Conservation (phyloP, 2,329 filamentous ascomycete species). For the Cercospora sp. region DNA sequence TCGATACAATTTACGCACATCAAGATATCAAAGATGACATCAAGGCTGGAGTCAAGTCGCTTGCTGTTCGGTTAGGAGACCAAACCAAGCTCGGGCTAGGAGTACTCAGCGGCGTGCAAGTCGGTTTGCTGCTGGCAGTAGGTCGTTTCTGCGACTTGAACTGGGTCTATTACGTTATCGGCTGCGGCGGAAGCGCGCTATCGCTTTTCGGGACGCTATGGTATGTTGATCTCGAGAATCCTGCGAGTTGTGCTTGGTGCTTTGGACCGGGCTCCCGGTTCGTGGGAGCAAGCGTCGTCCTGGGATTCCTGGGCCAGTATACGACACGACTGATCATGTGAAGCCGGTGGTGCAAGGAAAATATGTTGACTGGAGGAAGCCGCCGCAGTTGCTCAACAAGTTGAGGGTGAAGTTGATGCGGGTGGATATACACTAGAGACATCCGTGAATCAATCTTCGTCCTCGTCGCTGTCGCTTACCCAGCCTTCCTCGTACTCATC, state of each 20-base stretch:
- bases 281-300: slow-evolving; percentile 17
- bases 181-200: slow-evolving; percentile 14
- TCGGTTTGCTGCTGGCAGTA: slow-evolving; percentile 13
- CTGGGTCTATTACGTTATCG: slow-evolving; percentile 12
- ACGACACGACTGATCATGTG: background rate
- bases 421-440: background rate
- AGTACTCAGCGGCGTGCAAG: slow-evolving; percentile 16
- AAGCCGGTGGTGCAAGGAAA: background rate
- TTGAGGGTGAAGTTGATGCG: background rate
- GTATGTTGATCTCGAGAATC: slow-evolving; percentile 10
- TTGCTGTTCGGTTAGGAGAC: slow-evolving; percentile 19
- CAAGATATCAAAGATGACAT: slow-evolving; percentile 23
- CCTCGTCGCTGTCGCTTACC: slow-evolving; percentile 68
- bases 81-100: slow-evolving; percentile 14
- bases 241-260: slow-evolving; percentile 21
- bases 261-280: slow-evolving; percentile 21
- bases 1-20: slow-evolving; percentile 21
- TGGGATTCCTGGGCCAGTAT: slow-evolving; percentile 17
- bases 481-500: slow-evolving; percentile 89
- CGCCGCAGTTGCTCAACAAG: background rate
- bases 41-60: slow-evolving; percentile 21
- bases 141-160: slow-evolving; percentile 12
- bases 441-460: slow-evolving; percentile 43
- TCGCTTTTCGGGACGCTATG: slow-evolving; percentile 17
- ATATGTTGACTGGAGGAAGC: background rate